phyloP scores from a whole-genome alignment of 2,329 filamentous ascomycete genomes.

The Colletotrichum lentis region DNA sequence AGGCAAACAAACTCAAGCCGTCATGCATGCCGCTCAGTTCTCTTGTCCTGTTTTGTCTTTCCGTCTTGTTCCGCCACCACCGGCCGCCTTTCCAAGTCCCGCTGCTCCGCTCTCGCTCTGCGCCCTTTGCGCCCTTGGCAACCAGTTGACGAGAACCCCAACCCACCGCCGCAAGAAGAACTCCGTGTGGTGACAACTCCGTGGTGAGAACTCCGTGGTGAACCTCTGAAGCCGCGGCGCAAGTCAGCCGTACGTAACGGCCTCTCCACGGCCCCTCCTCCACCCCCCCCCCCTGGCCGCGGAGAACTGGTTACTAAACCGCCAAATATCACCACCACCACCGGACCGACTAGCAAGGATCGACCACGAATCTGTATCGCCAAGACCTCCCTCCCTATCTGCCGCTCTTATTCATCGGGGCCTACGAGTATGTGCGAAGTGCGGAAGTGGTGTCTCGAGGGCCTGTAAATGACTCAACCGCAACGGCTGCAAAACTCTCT shows the following conservation, averaged over 20 bases:
- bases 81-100: constrained; percentile 14
- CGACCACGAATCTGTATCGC: constrained; percentile 17
- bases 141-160: too few relatives aligned
- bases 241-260: not conserved
- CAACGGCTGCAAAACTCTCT: not conserved
- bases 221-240: constrained; percentile 7
- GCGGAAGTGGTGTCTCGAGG: not conserved
- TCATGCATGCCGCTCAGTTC: too few relatives aligned
- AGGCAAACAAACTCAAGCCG: too few relatives aligned
- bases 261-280: not conserved
- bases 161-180: not conserved
- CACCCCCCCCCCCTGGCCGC: not conserved
- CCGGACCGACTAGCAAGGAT: constrained; percentile 11
- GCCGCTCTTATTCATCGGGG: not conserved
- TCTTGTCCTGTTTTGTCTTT: not conserved
- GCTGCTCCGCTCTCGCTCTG: constrained; percentile 19
- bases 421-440: not conserved
- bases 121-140: constrained; percentile 3
- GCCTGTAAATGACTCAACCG: constrained; percentile 24
- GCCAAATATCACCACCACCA: not conserved
- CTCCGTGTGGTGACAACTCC: not conserved
- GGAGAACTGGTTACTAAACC: not conserved
- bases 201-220: not conserved
- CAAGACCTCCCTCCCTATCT: constrained; percentile 6
- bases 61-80: not conserved